Evolutionary conservation across 768 basidiomycete genomes (phyloP), one percentile per base, ranked within the genome.

Genomic region (Lanmaoa pseudosensibilis): DNA sequence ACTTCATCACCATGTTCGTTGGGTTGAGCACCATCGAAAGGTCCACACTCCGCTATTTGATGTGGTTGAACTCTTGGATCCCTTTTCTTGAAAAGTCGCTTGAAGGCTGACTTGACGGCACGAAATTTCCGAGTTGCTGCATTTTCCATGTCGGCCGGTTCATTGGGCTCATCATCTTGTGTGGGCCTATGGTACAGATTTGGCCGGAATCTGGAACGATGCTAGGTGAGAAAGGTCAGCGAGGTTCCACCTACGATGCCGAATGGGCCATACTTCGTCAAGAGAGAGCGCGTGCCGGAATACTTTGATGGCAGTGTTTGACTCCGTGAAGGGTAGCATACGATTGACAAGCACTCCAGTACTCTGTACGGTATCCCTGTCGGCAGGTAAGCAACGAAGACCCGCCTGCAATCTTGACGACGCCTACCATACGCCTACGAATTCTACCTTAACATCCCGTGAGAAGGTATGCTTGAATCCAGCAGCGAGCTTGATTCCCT

Each of bases 251-350:
- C 40, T 19, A 16, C 13, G 27, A 56, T 39, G 18, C 38, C 46
- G 40, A 33, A 50, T 41, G 32, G 23, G 43, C 7, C 65, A 52
- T 58, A 87, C 88, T 74, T 92, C 90, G 58, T 92, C 89, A 38
- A 93, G 80, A 12, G 90, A 75, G 21, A 92, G 74, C 0, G 90
- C 91, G 46, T 94, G 91, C 16, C 91, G 78, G 69, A 92, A 91
- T 4, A 78, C 80, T 73, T 78, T 84, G 66, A 92, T 85, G 12
- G 78, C 77, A 21, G 71, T 75, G 64, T 90, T 88, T 18, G 80
- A 77, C 44, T 76, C 76, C 1, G 86, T 84, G 60, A 90, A 92
- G 0, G 91, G 91, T 27, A 92, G 73, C 2, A 75, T 79, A 10
- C 80, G 76, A 3, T 78, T 74, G 72, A 77, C 73, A n/a, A 92